Base-by-base conservation (phyloP, 2,329 filamentous ascomycete genomes). In the Aspergillus ruber region DNA sequence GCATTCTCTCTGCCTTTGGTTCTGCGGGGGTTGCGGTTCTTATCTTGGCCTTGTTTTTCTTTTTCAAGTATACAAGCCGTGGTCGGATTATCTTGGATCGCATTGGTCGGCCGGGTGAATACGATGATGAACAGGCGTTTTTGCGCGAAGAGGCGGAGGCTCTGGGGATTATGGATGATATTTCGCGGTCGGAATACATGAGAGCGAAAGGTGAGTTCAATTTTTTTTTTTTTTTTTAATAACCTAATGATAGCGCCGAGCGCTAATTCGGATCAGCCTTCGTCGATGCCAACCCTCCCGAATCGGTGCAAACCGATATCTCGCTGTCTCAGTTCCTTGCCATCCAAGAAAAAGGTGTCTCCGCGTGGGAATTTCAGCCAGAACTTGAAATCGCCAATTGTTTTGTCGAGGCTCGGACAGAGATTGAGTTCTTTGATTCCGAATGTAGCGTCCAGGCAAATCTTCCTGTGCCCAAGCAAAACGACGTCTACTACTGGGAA, bases 401-500 rank as follows among this genome's bases (percentile, higher is more conserved):
- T 70, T 98, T 98, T 65, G 93, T 98, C 54, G 91, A 98, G 71
- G 91, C 76, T 36, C 83, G 93, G 56, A 98, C 93, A 9, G 93
- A 98, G 69, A 95, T 98, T 54, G 93, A 98, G 67, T 98, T 98
- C 73, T 98, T 95, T 64, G 93, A 98, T 69, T 93, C 90, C 2
- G 93, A 95, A 67, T 97, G 91, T 74, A 95, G 90, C 59, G 93
- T 97, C 52, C 89, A 95, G 75, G 94, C 87, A 75, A 98, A 98
- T 62, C 72, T 98, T 36, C 93, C 93, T 0, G 89, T 98, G 6
- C 93, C 93, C 12, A 98, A 98, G 65, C 93, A 98, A 65, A 98
- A 98, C 64, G 93, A 98, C 63, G 91, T 97, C 9, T 98, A 98
- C 69, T 98, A 98, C 70, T 98, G 93, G 93, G 93, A 98, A 69